Percentiles rank a stretch among this genome's conserved stretches.
phyloP scores from a whole-genome alignment of 768 basidiomycete genomes.

The Lepiota brunneoincarnata region DNA sequence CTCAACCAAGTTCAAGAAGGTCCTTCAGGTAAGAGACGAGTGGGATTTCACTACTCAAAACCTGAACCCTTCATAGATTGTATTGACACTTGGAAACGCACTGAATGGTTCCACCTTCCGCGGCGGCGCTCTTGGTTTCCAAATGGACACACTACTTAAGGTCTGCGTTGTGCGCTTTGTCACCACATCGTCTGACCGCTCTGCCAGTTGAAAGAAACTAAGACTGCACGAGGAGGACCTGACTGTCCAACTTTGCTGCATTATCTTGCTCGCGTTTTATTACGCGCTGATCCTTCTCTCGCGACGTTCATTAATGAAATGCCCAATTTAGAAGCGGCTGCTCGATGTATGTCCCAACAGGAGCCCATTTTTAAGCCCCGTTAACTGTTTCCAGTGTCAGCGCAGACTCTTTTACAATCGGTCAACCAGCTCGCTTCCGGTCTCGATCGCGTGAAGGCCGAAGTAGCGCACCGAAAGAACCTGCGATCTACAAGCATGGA shows the following conservation, averaged over 20 bases:
- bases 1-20: slow-evolving; percentile 63
- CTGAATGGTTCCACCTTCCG: slow-evolving; percentile 83
- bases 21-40: slow-evolving; percentile 53
- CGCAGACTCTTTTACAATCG: slow-evolving; percentile 57
- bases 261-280: slow-evolving; percentile 75
- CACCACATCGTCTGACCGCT: background rate
- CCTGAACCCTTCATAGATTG: slow-evolving; percentile 39
- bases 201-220: slow-evolving; percentile 76
- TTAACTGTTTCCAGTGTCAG: slow-evolving; percentile 54
- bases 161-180: slow-evolving; percentile 33
- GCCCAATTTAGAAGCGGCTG: slow-evolving; percentile 79
- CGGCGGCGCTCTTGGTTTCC: slow-evolving; percentile 83
- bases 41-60: background rate
- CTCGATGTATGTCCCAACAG: slow-evolving; percentile 53
- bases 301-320: slow-evolving; percentile 78
- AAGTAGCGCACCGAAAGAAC: slow-evolving; percentile 45
- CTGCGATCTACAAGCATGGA: slow-evolving; percentile 27
- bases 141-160: slow-evolving; percentile 78
- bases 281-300: slow-evolving; percentile 63
- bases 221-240: slow-evolving; percentile 60
- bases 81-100: slow-evolving; percentile 77
- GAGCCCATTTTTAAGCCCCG: background rate
- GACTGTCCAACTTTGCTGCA: slow-evolving; percentile 90
- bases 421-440: slow-evolving; percentile 59
- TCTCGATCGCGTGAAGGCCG: slow-evolving; percentile 51